Percentiles rank a stretch among this genome's conserved stretches.
Conservation (phyloP, 2,329 filamentous ascomycete species). For the Aspergillus spinulosporus region DNA sequence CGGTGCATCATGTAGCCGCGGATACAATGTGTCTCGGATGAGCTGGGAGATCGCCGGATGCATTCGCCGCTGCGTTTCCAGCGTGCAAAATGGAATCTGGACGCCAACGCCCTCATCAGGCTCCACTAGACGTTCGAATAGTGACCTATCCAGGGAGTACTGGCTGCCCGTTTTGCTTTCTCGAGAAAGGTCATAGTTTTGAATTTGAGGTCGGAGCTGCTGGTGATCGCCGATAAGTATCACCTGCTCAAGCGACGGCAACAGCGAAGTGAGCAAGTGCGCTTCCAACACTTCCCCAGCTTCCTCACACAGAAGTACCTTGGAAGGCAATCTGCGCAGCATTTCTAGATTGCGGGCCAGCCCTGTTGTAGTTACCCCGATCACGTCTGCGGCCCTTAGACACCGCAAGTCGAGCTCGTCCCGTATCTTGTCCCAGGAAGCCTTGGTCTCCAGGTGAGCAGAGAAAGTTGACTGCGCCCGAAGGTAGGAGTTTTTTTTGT, state of each 20-base stretch:
- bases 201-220: conserved; percentile 45
- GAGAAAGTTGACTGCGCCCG: conserved; percentile 10
- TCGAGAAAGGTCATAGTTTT: conserved; percentile 38
- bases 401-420: conserved; percentile 31
- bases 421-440: conserved; percentile 20
- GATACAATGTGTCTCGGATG: conserved; percentile 60
- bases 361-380: conserved; percentile 57
- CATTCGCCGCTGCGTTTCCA: conserved; percentile 67
- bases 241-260: conserved; percentile 45
- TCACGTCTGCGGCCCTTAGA: conserved; percentile 47
- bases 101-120: conserved; percentile 20
- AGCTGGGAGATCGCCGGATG: conserved; percentile 62
- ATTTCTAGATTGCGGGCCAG: conserved; percentile 50
- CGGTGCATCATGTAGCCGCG: conserved; percentile 53
- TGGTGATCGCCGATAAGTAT: conserved; percentile 49
- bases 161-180: conserved; percentile 37
- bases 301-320: conserved; percentile 47
- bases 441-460: conserved; percentile 15
- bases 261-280: conserved; percentile 42
- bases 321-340: conserved; percentile 45
- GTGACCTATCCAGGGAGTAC: conserved; percentile 51
- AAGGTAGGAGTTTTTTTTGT: neutral
- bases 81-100: conserved; percentile 40
- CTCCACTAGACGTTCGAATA: conserved; percentile 55
- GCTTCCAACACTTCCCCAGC: conserved; percentile 47